Percentiles rank a stretch among this genome's conserved stretches.
phyloP scores from a whole-genome alignment of 2,329 filamentous ascomycete genomes.

The Cephalotrichum gorgonifer region DNA sequence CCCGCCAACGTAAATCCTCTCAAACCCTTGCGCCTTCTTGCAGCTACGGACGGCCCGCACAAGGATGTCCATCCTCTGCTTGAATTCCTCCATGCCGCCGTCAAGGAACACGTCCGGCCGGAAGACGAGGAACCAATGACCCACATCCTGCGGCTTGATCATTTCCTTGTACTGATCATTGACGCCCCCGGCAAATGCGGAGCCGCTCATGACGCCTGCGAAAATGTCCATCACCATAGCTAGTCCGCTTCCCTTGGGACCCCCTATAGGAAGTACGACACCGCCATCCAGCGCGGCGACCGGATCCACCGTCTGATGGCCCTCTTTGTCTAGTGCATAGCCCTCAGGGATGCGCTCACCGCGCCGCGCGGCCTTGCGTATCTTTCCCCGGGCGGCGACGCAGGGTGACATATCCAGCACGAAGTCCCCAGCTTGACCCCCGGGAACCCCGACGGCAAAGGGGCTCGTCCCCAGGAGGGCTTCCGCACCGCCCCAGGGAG shows the following conservation, averaged over 20 bases:
- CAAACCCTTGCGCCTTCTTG: constrained; percentile 44
- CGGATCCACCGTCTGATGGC: constrained; percentile 61
- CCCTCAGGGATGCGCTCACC: constrained; percentile 60
- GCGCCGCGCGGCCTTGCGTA: constrained; percentile 57
- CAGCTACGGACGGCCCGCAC: constrained; percentile 42
- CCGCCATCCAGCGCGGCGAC: constrained; percentile 59
- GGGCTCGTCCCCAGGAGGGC: constrained; percentile 67
- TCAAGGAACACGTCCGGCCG: constrained; percentile 69
- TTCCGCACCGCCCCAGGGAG: constrained; percentile 56
- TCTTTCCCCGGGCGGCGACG: constrained; percentile 61
- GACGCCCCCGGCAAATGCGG: constrained; percentile 69
- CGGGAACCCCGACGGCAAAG: constrained; percentile 67
- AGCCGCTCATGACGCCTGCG: constrained; percentile 66
- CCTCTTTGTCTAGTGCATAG: constrained; percentile 68
- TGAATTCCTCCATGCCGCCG: constrained; percentile 61
- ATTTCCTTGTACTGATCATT: constrained; percentile 69
- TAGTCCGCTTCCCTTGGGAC: constrained; percentile 69
- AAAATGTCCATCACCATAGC: constrained; percentile 87
- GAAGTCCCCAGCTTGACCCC: constrained; percentile 42
- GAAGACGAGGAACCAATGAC: constrained; percentile 63
- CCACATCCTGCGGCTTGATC: constrained; percentile 57
- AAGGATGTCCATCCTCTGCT: constrained; percentile 45
- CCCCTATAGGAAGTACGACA: constrained; percentile 80
- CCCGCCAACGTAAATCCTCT: constrained; percentile 50
- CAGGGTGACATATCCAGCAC: constrained; percentile 65